Evolutionary conservation across 768 basidiomycete genomes (phyloP), one percentile per base, ranked within the genome.

Genomic region (Symmetrospora coprosmae): DNA sequence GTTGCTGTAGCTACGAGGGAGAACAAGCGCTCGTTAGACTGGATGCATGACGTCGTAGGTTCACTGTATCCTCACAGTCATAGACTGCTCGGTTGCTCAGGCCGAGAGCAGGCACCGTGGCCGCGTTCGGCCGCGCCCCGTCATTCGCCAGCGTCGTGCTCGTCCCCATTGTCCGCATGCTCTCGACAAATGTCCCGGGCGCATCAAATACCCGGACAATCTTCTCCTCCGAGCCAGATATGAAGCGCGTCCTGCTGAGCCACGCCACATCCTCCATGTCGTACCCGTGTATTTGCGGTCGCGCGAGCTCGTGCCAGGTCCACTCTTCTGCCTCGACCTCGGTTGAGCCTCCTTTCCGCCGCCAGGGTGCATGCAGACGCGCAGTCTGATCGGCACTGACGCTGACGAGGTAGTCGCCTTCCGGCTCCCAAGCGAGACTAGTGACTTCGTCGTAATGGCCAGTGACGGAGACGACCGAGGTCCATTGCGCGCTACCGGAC

Each of bases 201-300:
- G 91, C 90, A 69, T 90, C 89, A 64, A 99, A 99, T 0, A 96
- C 81, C 39, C 94, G 81, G 13, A 82, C 81, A 11, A 97, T 89
- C 72, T 97, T 97, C 73, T 99, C 94, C 68, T 99, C 94, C 9
- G 90, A 89, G 45, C 89, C 83, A 66, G 87, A 91, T 19, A 83
- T 84, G 70, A 96, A 92, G 30, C 79, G 81, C 45, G 89, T 75
- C 16, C 33, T 0, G 14, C 50, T 78, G 45, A 92, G 77, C 71
- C 88, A 91, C 2, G 79, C 80, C 5, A 81, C 83, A 55, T 82
- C 84, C 17, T 91, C 76, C 35, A 97, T 75, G 68, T 96, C 90
- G 71, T 97, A 96, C 6, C 94, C 94, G 73, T 99, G 94, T 17
- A 96, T 82, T 72, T 99, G 94, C 19, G 94, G 94, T 2, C 94